Percentiles rank a stretch among this genome's conserved stretches.
Evolutionary conservation across 2,329 filamentous ascomycete species (phyloP).

Genomic region (Chrysoporthe austroafricana): DNA sequence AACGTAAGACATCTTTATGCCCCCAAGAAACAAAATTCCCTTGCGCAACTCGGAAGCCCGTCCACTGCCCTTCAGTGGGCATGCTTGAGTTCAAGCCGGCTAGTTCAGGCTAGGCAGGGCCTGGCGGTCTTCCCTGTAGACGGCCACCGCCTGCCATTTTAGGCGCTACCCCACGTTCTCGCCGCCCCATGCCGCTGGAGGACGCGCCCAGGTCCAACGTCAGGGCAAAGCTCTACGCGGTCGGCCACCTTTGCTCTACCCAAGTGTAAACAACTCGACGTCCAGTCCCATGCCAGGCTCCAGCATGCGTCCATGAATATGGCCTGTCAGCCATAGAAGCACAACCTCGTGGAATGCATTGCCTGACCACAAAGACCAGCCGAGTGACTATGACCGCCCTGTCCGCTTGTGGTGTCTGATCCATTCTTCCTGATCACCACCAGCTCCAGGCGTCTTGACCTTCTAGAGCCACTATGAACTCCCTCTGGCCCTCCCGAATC

Average conservation of each 20-base stretch:
- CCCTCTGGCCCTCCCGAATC: conserved; percentile 30
- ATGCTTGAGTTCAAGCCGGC: background rate
- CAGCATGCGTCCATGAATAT: conserved; percentile 15
- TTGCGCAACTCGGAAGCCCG: background rate
- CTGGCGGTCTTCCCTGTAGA: background rate
- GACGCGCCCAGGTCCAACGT: conserved; percentile 1
- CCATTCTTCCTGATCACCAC: conserved; percentile 16
- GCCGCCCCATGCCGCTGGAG: background rate
- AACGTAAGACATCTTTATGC: too few species aligned
- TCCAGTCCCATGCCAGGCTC: background rate
- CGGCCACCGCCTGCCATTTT: conserved; percentile 1
- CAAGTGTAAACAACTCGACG: background rate
- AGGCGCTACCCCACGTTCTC: conserved; percentile 8
- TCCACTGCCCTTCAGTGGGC: background rate
- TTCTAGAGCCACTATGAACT: conserved; percentile 29
- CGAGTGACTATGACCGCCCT: conserved; percentile 11
- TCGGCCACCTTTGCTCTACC: background rate
- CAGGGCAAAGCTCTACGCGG: background rate
- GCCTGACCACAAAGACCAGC: background rate
- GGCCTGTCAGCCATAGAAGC: background rate
- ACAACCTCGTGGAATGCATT: background rate
- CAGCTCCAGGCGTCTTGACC: conserved; percentile 17
- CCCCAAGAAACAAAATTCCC: background rate
- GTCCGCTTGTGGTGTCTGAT: conserved; percentile 11
- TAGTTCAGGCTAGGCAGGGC: background rate